Base-by-base conservation (phyloP, 257 asterid genomes). In the Jacaranda mimosifolia region DNA sequence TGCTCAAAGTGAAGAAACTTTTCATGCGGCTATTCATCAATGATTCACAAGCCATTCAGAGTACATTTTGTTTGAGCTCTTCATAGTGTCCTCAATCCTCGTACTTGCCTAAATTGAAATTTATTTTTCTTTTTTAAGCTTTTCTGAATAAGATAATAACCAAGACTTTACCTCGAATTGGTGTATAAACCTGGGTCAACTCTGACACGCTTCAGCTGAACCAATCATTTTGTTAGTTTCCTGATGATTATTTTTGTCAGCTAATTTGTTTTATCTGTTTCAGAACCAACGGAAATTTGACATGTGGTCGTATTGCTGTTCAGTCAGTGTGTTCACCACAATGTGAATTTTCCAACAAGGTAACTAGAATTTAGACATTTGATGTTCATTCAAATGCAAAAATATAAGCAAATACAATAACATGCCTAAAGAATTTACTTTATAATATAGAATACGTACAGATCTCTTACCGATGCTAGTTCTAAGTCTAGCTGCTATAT, bases 321-420 rank as follows among this genome's bases (percentile, higher is more conserved):
- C 97, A 91, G 82, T 96, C 98, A 39, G 73, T 96, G 70, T 90
- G 96, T 84, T 91, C 99, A 1, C 99, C 98, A 17, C 96, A 91
- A 43, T 91, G 99, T 66, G 95, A 91, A 79, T 96, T 81, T 88
- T 91, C 92, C 38, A 70, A 88, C 77, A 85, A 82, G 88, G 99
- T 93, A 67, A 74, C 82, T 74, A 8, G 8, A 63, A 51, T 64
- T 63, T 43, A 12, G 17, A 51, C 48, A 43, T 15, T 43, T 60
- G 10, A 56, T 40, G 17, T 63, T 18, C 64, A 17, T 42, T 72
- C 43, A 18, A 43, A 19, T 14, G 66, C 39, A 51, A 19, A 19
- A 35, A 49, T 3, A 35, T 49, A 51, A 18, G 12, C 10, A 58
- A 59, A n/a, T 39, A 53, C 12, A 74, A 10, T 52, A 15, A 55